These are phyloP conservation scores for Nakazawaea laoshanensis DNA, from an alignment of 805 yeast species.

Conservation along the genomic window DNA sequence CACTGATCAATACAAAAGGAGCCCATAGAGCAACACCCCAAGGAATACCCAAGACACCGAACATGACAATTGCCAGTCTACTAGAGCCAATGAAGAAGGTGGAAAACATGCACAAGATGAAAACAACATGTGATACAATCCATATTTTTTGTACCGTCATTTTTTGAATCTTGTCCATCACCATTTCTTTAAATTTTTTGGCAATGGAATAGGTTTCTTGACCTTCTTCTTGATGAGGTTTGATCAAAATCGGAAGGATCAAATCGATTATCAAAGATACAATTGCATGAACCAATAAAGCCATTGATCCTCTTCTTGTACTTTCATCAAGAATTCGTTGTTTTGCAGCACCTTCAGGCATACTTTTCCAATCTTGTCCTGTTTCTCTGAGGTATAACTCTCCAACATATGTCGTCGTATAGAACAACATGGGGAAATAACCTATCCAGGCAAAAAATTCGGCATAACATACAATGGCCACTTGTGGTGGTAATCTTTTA, in stretches of 20 bases:
- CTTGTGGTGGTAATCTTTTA: slow-evolving; percentile 37
- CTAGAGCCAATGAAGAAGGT: slow-evolving; percentile 38
- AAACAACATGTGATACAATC: slow-evolving; percentile 41
- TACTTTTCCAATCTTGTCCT: slow-evolving; percentile 28
- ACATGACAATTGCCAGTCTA: slow-evolving; percentile 34
- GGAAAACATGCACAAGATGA: slow-evolving; percentile 36
- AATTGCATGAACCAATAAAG: slow-evolving; percentile 40
- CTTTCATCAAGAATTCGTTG: slow-evolving; percentile 31
- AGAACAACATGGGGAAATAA: slow-evolving; percentile 57
- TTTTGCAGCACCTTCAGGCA: slow-evolving; percentile 26
- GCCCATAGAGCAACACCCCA: slow-evolving; percentile 67
- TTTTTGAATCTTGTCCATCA: slow-evolving; percentile 8
- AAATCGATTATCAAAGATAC: slow-evolving; percentile 36
- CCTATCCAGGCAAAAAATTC: slow-evolving; percentile 66
- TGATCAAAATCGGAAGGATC: slow-evolving; percentile 33
- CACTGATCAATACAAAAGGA: slow-evolving; percentile 54
- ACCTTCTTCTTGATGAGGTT: slow-evolving; percentile 17
- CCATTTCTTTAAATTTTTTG: slow-evolving; percentile 4
- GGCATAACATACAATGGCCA: slow-evolving; percentile 40
- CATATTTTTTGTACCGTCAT: slow-evolving; percentile 34
- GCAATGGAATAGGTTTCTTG: neutral
- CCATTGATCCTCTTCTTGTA: slow-evolving; percentile 43
- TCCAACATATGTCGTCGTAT: slow-evolving; percentile 59
- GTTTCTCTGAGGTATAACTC: slow-evolving; percentile 39
- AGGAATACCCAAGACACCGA: slow-evolving; percentile 47